Conservation (phyloP, 2,329 filamentous ascomycete genomes). For the Parastagonospora avenae region DNA sequence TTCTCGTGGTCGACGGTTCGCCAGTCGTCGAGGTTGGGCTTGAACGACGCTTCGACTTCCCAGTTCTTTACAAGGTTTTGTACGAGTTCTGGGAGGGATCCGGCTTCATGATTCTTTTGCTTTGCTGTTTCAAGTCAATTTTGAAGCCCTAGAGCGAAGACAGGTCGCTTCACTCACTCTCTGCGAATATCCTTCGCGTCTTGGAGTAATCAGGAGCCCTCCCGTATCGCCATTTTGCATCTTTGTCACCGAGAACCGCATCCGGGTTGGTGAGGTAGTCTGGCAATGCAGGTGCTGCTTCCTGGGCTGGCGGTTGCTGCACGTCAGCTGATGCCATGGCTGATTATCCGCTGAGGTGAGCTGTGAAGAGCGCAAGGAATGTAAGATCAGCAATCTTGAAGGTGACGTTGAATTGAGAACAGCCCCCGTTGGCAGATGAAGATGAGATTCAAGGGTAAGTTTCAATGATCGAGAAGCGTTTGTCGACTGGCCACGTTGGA, state of each 20-base stretch:
- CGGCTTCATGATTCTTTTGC: slow-evolving; percentile 59
- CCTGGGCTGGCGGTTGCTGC: slow-evolving; percentile 27
- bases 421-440: neutral
- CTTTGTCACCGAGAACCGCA: slow-evolving; percentile 60
- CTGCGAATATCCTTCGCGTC: slow-evolving; percentile 63
- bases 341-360: neutral
- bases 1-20: slow-evolving; percentile 65
- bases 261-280: slow-evolving; percentile 66
- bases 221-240: slow-evolving; percentile 65
- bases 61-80: slow-evolving; percentile 76
- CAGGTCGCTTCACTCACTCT: slow-evolving; percentile 54
- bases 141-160: neutral
- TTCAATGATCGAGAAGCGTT: neutral
- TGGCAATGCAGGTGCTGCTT: slow-evolving; percentile 51
- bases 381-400: neutral
- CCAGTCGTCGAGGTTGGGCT: slow-evolving; percentile 66
- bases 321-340: slow-evolving; percentile 37
- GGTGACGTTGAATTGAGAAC: neutral
- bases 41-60: slow-evolving; percentile 74
- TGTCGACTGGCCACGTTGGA: neutral
- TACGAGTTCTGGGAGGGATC: slow-evolving; percentile 64
- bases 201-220: slow-evolving; percentile 67
- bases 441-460: neutral
- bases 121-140: slow-evolving; percentile 55
- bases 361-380: neutral